Evolutionary conservation across 345 rosid genomes (phyloP), one percentile per base, ranked within the genome.

Genomic region (Pistacia atlantica): DNA sequence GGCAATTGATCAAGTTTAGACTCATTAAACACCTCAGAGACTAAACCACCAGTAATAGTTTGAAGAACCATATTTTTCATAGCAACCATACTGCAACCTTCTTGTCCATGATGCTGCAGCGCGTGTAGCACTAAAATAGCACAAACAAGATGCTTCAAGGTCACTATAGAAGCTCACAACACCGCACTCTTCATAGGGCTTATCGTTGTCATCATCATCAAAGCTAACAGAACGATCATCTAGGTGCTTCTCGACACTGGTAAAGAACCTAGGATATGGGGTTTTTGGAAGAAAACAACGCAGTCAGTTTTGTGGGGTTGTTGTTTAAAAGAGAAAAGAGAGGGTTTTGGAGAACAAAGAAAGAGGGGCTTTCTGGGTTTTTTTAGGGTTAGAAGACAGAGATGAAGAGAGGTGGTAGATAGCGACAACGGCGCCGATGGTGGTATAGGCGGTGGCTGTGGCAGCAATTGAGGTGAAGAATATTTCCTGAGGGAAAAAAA

Each of bases 61-160:
- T 96, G 95, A 56, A 93, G 87, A 45, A 93, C 93, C 28, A 89
- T 85, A 31, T 88, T 75, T 28, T 86, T 84, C 11, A 93, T 97
- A 1, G 99, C 84, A 25, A 96, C 99, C 69, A 96, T 96, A 75
- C 99, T 98, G 64, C 97, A 98, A 28, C 99, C 99, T 86, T 96
- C 99, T 76, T 96, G 99, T 8, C 99, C 99, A 54, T 98, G 97
- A 71, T 96, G 99, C 67, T 96, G 99, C 71, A 96, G 86, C 11
- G 98, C 95, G 74, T 93, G 99, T 38, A 96, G 97, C 0, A 97
- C 98, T 78, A 22, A 96, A 69, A 82, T 91, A 96, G 83, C 95
- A 92, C 76, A 96, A 91, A 13, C 97, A 92, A 0, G 99, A 86
- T 66, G 98, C 98, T 66, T 96, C 98, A 0, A 97, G 81, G 83